Percentiles rank a stretch among this genome's conserved stretches.
These are phyloP conservation scores for Alternaria metachromatica DNA, from an alignment of 2,329 filamentous ascomycete species.

Conservation along the genomic window DNA sequence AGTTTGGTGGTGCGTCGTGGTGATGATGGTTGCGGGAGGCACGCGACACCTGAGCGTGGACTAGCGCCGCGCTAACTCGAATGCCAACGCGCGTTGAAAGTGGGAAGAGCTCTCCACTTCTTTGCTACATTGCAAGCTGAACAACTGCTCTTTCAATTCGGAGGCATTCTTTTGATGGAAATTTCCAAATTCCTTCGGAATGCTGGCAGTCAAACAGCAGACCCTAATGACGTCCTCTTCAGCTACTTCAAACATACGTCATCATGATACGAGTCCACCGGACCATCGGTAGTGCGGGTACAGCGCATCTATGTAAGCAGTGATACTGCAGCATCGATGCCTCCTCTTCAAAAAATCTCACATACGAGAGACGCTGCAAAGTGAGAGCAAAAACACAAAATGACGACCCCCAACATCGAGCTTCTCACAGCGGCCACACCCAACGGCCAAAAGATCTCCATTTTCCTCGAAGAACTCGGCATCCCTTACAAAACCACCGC, in stretches of 20 bases:
- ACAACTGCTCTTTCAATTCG: not conserved
- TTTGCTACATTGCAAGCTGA: not conserved
- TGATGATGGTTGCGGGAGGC: not conserved
- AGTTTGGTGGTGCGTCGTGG: not conserved
- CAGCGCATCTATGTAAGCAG: conserved; percentile 10
- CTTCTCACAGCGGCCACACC: conserved; percentile 84
- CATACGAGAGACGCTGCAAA: not conserved
- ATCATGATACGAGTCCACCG: not conserved
- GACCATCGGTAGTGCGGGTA: not conserved
- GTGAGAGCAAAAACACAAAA: conserved; percentile 21
- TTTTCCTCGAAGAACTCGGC: conserved; percentile 79
- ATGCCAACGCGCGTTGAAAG: not conserved
- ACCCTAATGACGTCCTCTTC: not conserved
- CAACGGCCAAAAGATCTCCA: conserved; percentile 86
- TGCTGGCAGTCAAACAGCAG: not conserved
- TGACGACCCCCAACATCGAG: conserved; percentile 58
- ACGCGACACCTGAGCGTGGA: not conserved
- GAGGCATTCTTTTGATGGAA: not conserved
- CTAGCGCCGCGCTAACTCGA: not conserved
- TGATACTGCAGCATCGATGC: not conserved
- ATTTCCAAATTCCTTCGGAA: not conserved
- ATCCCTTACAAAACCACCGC: conserved; percentile 28
- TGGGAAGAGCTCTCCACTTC: not conserved
- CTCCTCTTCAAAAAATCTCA: not conserved
- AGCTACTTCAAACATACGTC: not conserved